Percentiles rank a stretch among this genome's conserved stretches.
phyloP scores from a whole-genome alignment of 208 protist species.

The Herpetomonas tarakana region DNA sequence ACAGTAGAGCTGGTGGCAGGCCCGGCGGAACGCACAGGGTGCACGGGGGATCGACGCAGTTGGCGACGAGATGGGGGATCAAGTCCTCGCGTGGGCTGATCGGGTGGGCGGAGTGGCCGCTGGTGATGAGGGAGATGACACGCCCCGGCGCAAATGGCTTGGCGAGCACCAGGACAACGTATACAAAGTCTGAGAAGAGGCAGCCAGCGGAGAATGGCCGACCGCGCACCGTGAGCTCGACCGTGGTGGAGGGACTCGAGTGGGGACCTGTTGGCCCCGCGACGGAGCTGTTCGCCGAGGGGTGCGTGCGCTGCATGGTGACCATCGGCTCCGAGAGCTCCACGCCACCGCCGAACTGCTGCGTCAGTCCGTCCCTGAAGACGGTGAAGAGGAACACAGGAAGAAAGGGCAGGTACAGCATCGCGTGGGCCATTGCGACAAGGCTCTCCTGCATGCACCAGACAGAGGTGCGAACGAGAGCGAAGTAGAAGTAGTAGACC shows the following conservation, averaged over 20 bases:
- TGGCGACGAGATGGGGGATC: conserved; percentile 50
- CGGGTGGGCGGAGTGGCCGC: conserved; percentile 19
- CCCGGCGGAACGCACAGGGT: conserved; percentile 19
- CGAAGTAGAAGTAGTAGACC: conserved; percentile 93
- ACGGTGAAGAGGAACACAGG: conserved; percentile 53
- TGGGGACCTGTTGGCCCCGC: conserved; percentile 7
- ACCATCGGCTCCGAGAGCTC: conserved; percentile 38
- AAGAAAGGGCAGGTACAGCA: conserved; percentile 65
- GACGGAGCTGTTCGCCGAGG: not conserved
- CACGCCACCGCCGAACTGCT: conserved; percentile 27
- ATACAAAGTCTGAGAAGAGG: conserved; percentile 65
- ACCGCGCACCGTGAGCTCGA: conserved; percentile 53
- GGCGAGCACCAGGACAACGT: conserved; percentile 38
- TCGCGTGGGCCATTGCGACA: conserved; percentile 40
- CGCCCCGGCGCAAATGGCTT: conserved; percentile 27
- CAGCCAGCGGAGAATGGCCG: conserved; percentile 38
- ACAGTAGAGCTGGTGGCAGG: not conserved
- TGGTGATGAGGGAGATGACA: conserved; percentile 31
- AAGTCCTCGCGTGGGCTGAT: conserved; percentile 40
- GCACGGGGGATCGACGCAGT: conserved; percentile 47
- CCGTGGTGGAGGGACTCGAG: conserved; percentile 43
- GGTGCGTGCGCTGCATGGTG: conserved; percentile 24
- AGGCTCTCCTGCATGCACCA: conserved; percentile 55
- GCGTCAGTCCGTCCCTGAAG: conserved; percentile 1
- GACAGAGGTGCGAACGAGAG: conserved; percentile 55